phyloP scores from a whole-genome alignment of 2,329 filamentous ascomycete genomes.

The Nannizziopsis arthrosporioides region DNA sequence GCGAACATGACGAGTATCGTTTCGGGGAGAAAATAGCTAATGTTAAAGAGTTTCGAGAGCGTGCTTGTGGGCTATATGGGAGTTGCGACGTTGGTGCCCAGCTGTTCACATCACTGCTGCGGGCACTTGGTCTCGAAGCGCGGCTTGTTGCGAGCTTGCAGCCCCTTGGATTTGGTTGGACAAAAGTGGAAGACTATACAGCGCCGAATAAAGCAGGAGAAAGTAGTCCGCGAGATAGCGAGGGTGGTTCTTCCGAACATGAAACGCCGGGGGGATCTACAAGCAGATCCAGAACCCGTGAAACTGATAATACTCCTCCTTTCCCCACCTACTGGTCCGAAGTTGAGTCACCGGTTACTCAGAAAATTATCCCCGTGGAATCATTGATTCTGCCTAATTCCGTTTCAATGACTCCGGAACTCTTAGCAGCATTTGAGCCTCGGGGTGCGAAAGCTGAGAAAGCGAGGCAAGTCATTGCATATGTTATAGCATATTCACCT shows the following conservation, averaged over 20 bases:
- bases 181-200: constrained; percentile 67
- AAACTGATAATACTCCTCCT: constrained; percentile 61
- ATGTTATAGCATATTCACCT: constrained; percentile 68
- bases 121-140: constrained; percentile 69
- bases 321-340: constrained; percentile 93
- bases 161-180: constrained; percentile 81
- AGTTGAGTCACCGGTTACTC: constrained; percentile 67
- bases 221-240: constrained; percentile 15
- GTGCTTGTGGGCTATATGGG: constrained; percentile 60
- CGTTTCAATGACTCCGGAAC: constrained; percentile 60
- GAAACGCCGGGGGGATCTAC: constrained; percentile 21
- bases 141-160: constrained; percentile 77
- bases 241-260: constrained; percentile 19
- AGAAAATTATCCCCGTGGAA: constrained; percentile 69
- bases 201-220: constrained; percentile 21
- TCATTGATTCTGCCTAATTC: constrained; percentile 54
- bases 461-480: constrained; percentile 79
- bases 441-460: constrained; percentile 73
- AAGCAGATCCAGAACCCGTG: constrained; percentile 28
- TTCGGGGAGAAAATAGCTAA: constrained; percentile 68
- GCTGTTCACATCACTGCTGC: constrained; percentile 73
- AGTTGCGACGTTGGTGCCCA: constrained; percentile 82
- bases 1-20: constrained; percentile 47
- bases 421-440: constrained; percentile 66
- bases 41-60: constrained; percentile 55